Evolutionary conservation across 352 stramenopile species (phyloP), one percentile per base, ranked within the genome.

Genomic region (Globisporangium polare): DNA sequence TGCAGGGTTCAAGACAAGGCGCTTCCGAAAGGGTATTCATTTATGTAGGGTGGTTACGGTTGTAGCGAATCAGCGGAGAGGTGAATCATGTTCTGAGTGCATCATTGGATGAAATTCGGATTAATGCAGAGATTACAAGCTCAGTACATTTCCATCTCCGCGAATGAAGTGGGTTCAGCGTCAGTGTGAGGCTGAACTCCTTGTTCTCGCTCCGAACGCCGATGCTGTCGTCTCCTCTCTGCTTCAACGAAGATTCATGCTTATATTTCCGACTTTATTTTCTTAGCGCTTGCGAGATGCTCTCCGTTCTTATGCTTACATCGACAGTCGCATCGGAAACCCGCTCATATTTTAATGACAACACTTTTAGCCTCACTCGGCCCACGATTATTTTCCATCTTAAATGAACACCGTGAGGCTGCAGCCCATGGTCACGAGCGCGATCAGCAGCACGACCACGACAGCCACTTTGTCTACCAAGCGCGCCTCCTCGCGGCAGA

Each of bases 401-500:
- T 69, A 72, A 22, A 86, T 57, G 50, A 89, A 73, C 53, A 89
- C 67, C 13, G 57, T 68, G 37, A 89, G 69, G 49, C 78, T 89
- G 56, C 77, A 77, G 56, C 59, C 63, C 46, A 76, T 71, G 52
- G 77, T 84, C n/a, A 72, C 62, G 29, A 85, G 63, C 3, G 75
- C 83, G 26, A 90, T 22, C 29, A 73, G 47, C 43, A 77, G 53
- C 56, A 90, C 75, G 26, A 62, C 58, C 13, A 82, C 47, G 18
- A 75, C 79, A 12, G 71, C 76, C 13, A 74, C 20, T 47, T 75
- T 78, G 58, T 89, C 76, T 18, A 68, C 63, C 17, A 63, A 57
- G 0, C 72, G 74, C 24, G 78, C 79, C 24, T 90, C 80, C n/a
- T 89, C 83, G 18, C 68, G 53, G 62, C 80, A 92, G 43, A 92